These are phyloP conservation scores for Neonectria magnoliae DNA, from an alignment of 2,329 filamentous ascomycete species.

Conservation along the genomic window DNA sequence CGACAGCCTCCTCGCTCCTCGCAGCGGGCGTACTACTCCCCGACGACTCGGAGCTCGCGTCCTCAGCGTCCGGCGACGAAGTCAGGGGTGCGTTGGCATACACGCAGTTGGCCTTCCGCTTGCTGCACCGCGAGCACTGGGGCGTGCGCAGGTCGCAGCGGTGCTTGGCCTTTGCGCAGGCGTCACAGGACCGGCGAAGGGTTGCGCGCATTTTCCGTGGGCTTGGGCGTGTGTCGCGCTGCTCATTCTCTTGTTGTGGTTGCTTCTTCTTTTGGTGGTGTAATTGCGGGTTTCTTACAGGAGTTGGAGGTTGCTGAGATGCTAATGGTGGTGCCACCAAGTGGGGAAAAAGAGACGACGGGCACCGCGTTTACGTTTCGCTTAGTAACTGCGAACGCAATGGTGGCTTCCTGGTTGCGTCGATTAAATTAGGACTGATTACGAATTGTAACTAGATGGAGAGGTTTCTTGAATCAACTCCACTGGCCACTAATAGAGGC, in stretches of 20 bases:
- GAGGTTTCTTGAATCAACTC: no score
- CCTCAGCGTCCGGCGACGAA: slow-evolving; percentile 1
- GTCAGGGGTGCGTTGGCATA: slow-evolving; percentile 65
- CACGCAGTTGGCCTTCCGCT: slow-evolving; percentile 57
- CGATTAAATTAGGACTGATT: background rate
- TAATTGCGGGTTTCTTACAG: background rate
- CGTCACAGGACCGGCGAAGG: slow-evolving; percentile 66
- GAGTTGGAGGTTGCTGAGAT: background rate
- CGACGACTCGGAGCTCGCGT: slow-evolving; percentile 11
- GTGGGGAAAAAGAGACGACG: background rate
- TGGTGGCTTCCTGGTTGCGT: background rate
- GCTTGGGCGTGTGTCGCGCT: background rate
- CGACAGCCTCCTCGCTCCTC: background rate
- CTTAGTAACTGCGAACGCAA: background rate
- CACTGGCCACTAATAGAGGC: no score
- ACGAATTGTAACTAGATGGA: no score
- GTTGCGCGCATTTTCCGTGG: slow-evolving; percentile 62
- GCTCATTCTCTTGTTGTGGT: background rate
- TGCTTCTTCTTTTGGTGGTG: background rate
- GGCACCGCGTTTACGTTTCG: background rate
- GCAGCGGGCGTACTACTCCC: background rate
- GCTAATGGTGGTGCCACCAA: background rate
- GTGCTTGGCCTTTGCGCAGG: slow-evolving; percentile 65
- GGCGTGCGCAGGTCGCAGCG: slow-evolving; percentile 65
- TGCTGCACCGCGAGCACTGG: slow-evolving; percentile 64